Evolutionary conservation across 1,284 basidiomycete genomes (phyloP).

Genomic region (Athelia sp.): DNA sequence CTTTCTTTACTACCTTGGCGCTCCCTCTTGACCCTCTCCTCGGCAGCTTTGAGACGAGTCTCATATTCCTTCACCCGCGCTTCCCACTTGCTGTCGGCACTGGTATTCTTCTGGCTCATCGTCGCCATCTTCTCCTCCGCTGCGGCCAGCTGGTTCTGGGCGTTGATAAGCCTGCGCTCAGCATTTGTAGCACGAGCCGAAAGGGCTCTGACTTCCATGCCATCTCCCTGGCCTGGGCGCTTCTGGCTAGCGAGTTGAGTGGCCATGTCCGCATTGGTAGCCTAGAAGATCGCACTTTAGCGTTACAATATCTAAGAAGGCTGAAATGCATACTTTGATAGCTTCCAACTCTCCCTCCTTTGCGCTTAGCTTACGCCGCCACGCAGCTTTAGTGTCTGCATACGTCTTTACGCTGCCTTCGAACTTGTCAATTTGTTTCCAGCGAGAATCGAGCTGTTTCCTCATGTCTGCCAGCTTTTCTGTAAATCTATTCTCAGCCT

Average conservation of each 20-base stretch:
- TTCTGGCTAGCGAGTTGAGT: constrained; percentile 67
- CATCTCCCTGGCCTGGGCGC: constrained; percentile 62
- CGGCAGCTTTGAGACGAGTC: constrained; percentile 73
- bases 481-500: constrained; percentile 66
- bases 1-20: constrained; percentile 92
- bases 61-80: constrained; percentile 91
- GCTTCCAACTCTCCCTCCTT: constrained; percentile 91
- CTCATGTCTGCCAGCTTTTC: constrained; percentile 79
- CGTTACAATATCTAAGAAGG: background rate
- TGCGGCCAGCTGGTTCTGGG: constrained; percentile 76
- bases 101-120: constrained; percentile 64
- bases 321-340: constrained; percentile 51
- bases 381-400: constrained; percentile 78
- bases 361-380: constrained; percentile 77
- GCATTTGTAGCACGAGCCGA: constrained; percentile 72
- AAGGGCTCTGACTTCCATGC: constrained; percentile 68
- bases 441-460: constrained; percentile 83
- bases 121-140: constrained; percentile 80
- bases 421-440: constrained; percentile 93
- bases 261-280: constrained; percentile 73
- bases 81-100: constrained; percentile 86
- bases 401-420: constrained; percentile 84
- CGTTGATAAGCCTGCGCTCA: constrained; percentile 77
- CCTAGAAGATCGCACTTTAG: constrained; percentile 29
- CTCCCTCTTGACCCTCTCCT: constrained; percentile 94